Evolutionary conservation across 768 basidiomycete species (phyloP).

Genomic region (Leccinellum luteum): DNA sequence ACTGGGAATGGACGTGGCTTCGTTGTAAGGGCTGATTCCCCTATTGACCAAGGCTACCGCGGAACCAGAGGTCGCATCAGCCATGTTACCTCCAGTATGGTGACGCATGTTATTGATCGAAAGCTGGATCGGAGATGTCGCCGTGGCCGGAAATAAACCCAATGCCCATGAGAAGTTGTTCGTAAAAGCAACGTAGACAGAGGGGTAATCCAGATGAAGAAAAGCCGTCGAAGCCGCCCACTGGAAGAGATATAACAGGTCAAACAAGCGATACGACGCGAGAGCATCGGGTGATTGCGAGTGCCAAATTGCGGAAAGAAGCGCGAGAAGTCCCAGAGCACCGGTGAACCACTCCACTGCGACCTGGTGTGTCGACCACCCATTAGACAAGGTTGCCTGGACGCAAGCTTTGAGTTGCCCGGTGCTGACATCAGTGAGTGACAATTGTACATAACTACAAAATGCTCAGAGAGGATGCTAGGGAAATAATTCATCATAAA

Average conservation of each 20-base stretch:
- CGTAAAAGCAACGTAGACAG: constrained; percentile 74
- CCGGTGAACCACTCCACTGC: constrained; percentile 80
- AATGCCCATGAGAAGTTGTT: constrained; percentile 90
- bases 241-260: constrained; percentile 82
- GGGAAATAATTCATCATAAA: background rate
- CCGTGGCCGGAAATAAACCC: constrained; percentile 61
- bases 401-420: constrained; percentile 83
- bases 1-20: background rate
- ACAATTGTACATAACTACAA: constrained; percentile 64
- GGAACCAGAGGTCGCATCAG: constrained; percentile 54
- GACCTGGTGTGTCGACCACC: constrained; percentile 73
- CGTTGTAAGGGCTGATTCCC: constrained; percentile 76
- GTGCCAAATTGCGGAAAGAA: constrained; percentile 52
- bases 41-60: constrained; percentile 79
- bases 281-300: constrained; percentile 56
- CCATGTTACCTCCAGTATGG: constrained; percentile 74
- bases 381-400: constrained; percentile 89
- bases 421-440: constrained; percentile 65
- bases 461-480: constrained; percentile 2
- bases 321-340: constrained; percentile 59
- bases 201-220: constrained; percentile 84
- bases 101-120: constrained; percentile 83
- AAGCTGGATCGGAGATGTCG: constrained; percentile 59
- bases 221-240: constrained; percentile 76
- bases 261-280: constrained; percentile 74